These are phyloP conservation scores for Nannochloris sp. DNA, from an alignment of 139 green algal species.

Conservation along the genomic window DNA sequence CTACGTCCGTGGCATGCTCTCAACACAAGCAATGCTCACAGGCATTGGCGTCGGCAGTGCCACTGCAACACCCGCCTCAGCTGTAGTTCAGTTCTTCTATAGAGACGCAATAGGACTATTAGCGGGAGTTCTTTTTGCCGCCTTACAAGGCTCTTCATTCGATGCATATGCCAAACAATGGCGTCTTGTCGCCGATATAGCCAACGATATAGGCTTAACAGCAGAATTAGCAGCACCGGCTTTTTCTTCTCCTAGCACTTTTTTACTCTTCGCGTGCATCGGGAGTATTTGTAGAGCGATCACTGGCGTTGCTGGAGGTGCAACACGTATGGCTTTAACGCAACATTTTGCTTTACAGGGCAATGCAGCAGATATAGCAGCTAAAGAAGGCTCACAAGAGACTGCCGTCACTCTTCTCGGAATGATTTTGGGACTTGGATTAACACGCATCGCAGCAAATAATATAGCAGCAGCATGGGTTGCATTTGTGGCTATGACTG, in stretches of 20 bases:
- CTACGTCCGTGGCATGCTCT: conserved; percentile 72
- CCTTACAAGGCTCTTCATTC: conserved; percentile 33
- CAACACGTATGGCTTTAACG: conserved; percentile 75
- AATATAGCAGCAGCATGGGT: conserved; percentile 7
- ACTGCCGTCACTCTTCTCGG: conserved; percentile 64
- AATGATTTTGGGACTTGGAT: conserved; percentile 68
- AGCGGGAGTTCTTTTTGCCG: conserved; percentile 60
- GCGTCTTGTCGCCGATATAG: conserved; percentile 62
- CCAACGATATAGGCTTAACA: conserved; percentile 39
- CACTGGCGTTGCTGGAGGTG: conserved; percentile 61
- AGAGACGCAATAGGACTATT: conserved; percentile 40
- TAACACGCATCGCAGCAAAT: conserved; percentile 25
- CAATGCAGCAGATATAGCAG: conserved; percentile 76
- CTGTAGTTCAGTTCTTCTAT: background rate
- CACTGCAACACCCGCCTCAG: conserved; percentile 43
- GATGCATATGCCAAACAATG: conserved; percentile 72
- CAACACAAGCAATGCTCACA: conserved; percentile 51
- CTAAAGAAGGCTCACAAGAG: conserved; percentile 80
- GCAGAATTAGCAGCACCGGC: conserved; percentile 7
- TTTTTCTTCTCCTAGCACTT: conserved; percentile 44
- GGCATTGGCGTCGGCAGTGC: conserved; percentile 62
- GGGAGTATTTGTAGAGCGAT: conserved; percentile 53
- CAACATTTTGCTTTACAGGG: conserved; percentile 67
- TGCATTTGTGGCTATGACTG: conserved; percentile 26
- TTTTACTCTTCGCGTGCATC: conserved; percentile 59